phyloP scores from a whole-genome alignment of 306 rosid species.

The Trichosanthes truncata region DNA sequence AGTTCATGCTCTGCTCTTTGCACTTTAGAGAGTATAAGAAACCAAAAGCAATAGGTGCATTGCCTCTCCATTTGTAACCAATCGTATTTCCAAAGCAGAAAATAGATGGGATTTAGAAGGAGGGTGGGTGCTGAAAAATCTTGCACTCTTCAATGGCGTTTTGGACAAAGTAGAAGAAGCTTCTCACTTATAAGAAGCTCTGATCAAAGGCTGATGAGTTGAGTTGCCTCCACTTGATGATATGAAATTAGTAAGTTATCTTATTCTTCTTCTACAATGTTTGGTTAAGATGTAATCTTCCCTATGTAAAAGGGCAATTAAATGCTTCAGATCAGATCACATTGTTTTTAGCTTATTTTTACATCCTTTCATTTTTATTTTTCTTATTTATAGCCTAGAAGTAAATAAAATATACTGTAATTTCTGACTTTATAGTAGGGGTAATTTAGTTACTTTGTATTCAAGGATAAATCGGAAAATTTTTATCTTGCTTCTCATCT shows the following conservation, averaged over 20 bases:
- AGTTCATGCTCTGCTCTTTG: neutral
- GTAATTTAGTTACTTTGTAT: neutral
- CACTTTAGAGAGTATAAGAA: conserved; percentile 1
- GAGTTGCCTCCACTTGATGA: neutral
- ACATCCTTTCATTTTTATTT: neutral
- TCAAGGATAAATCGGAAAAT: neutral
- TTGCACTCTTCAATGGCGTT: neutral
- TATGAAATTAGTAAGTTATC: neutral
- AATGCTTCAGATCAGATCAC: neutral
- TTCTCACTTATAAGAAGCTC: neutral
- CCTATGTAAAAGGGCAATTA: neutral
- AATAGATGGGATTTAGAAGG: neutral
- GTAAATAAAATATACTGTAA: neutral
- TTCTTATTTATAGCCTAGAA: neutral
- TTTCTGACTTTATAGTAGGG: neutral
- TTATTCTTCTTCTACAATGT: neutral
- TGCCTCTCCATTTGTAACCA: neutral
- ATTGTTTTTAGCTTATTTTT: neutral
- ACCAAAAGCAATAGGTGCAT: neutral
- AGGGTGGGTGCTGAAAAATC: neutral
- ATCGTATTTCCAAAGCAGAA: neutral
- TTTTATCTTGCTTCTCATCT: neutral
- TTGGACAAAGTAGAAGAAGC: neutral
- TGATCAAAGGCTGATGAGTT: neutral
- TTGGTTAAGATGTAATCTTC: neutral